Conservation (phyloP, 768 basidiomycete genomes). For the Hygrocybe punicea region DNA sequence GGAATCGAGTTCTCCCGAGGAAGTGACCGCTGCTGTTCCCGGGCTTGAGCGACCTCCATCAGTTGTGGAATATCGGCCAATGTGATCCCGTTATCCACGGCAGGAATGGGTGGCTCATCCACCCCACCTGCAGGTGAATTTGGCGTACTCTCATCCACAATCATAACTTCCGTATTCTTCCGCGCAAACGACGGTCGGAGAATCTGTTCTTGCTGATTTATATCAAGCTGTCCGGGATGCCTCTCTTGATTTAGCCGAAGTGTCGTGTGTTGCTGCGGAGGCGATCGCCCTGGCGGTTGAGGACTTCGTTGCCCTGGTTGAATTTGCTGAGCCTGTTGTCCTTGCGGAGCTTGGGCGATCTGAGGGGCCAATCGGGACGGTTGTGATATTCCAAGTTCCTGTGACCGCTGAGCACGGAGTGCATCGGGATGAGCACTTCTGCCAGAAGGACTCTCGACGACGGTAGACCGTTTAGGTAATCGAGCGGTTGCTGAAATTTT, state of each 20-base stretch:
- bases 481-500: slow-evolving; percentile 93
- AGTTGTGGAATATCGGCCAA: slow-evolving; percentile 92
- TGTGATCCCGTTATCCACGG: slow-evolving; percentile 77
- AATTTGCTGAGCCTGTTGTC: slow-evolving; percentile 31
- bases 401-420: slow-evolving; percentile 45
- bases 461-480: slow-evolving; percentile 88
- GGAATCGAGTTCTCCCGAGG: slow-evolving; percentile 76
- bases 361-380: slow-evolving; percentile 25
- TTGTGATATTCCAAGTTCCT: slow-evolving; percentile 42
- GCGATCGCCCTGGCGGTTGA: slow-evolving; percentile 25
- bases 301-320: slow-evolving; percentile 36
- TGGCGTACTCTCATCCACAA: slow-evolving; percentile 77
- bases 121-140: slow-evolving; percentile 60
- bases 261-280: slow-evolving; percentile 28
- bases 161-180: slow-evolving; percentile 83
- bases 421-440: slow-evolving; percentile 73
- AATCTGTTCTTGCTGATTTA: slow-evolving; percentile 42
- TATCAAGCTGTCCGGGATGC: slow-evolving; percentile 42
- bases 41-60: slow-evolving; percentile 87
- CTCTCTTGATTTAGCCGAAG: slow-evolving; percentile 27
- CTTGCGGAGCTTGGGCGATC: slow-evolving; percentile 29
- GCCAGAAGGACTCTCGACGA: slow-evolving; percentile 92
- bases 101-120: slow-evolving; percentile 37
- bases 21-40: slow-evolving; percentile 81
- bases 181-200: slow-evolving; percentile 69